Conservation (phyloP, 2,329 filamentous ascomycete species). For the Sporothrix humicola region DNA sequence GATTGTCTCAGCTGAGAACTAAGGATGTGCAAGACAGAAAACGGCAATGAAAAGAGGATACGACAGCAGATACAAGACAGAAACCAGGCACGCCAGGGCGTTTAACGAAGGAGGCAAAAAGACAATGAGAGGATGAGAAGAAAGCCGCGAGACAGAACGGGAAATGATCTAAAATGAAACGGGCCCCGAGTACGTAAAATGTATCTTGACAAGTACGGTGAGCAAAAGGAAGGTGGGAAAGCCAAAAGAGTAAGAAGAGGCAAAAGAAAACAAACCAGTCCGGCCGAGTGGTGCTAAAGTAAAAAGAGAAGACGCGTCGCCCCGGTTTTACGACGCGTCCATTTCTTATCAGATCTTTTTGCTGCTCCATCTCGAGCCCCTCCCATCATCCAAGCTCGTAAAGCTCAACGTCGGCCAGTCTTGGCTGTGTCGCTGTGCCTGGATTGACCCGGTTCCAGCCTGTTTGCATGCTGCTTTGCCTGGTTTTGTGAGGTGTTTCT, state of each 20-base stretch:
- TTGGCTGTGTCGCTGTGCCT: background rate
- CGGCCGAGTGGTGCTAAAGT: background rate
- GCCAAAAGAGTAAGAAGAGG: background rate
- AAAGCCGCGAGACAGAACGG: background rate
- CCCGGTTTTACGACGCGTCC: background rate
- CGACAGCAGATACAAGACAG: too few species aligned
- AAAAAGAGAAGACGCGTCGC: slow-evolving; percentile 19
- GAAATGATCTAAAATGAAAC: slow-evolving; percentile 13
- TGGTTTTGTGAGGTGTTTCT: background rate
- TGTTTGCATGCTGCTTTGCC: slow-evolving; percentile 5
- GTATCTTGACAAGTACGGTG: background rate
- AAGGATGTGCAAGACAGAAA: slow-evolving; percentile 4
- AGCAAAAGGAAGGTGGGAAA: background rate
- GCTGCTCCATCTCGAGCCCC: background rate
- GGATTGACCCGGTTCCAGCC: background rate
- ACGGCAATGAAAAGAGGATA: background rate
- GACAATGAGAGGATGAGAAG: background rate
- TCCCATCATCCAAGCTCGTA: background rate
- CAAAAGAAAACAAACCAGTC: background rate
- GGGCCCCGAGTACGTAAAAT: slow-evolving; percentile 16
- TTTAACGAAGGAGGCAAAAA: slow-evolving; percentile 3
- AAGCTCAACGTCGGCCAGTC: background rate
- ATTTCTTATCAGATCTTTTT: slow-evolving; percentile 34
- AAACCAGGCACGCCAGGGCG: background rate
- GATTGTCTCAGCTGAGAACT: slow-evolving; percentile 16